phyloP scores from a whole-genome alignment of 805 yeast genomes.

The Candida fluviatilis region DNA sequence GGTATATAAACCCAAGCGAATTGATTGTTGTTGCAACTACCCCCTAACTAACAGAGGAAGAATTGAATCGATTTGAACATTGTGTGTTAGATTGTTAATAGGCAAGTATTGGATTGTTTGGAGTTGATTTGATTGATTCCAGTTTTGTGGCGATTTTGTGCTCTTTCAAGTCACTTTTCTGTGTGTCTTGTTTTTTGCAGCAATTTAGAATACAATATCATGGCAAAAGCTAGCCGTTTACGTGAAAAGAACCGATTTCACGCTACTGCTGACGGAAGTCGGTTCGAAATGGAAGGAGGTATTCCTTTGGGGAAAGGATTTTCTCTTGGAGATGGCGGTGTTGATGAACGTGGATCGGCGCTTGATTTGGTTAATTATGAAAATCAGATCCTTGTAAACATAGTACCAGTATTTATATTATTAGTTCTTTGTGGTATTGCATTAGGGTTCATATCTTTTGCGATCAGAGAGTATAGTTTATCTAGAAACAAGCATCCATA shows the following conservation, averaged over 20 bases:
- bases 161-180: too few species aligned
- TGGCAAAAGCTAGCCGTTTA: too few species aligned
- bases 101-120: too few species aligned
- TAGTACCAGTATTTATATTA: constrained; percentile 21
- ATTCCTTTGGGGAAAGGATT: not conserved
- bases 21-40: too few species aligned
- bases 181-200: not conserved
- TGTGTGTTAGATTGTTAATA: too few species aligned
- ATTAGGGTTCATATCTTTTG: constrained; percentile 18
- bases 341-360: not conserved
- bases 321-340: not conserved
- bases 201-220: not conserved
- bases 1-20: not conserved
- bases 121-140: too few species aligned
- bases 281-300: too few species aligned
- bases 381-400: constrained; percentile 20
- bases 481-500: constrained; percentile 8
- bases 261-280: too few species aligned
- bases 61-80: too few species aligned
- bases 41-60: too few species aligned
- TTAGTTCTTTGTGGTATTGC: constrained; percentile 18
- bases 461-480: constrained; percentile 19
- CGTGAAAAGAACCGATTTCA: too few species aligned
- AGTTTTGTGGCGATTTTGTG: too few species aligned
- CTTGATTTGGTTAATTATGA: not conserved